Evolutionary conservation across 768 basidiomycete genomes (phyloP).

Genomic region (Leccinum uliginosum): DNA sequence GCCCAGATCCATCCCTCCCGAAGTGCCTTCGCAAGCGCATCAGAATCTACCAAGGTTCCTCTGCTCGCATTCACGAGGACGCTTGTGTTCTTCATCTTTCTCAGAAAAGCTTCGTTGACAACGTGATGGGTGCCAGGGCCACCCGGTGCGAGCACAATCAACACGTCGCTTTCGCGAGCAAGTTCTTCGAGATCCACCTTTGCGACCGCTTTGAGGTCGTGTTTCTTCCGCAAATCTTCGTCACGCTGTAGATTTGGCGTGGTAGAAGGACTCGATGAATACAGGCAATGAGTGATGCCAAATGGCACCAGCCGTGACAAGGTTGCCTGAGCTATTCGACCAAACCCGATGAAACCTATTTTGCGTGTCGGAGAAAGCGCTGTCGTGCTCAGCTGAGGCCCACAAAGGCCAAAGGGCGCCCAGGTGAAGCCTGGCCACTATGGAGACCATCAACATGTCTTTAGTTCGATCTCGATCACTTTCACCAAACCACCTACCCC

Average conservation of each 20-base stretch:
- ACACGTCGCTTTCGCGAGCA: conserved; percentile 73
- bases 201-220: conserved; percentile 37
- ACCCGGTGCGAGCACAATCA: conserved; percentile 82
- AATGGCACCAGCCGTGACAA: conserved; percentile 78
- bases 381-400: conserved; percentile 69
- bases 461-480: background rate
- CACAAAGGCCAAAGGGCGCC: conserved; percentile 82
- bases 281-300: conserved; percentile 71
- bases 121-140: conserved; percentile 67
- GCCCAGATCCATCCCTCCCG: conserved; percentile 79
- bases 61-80: conserved; percentile 83
- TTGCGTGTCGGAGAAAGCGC: conserved; percentile 51
- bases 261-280: conserved; percentile 56
- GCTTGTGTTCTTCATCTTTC: conserved; percentile 78
- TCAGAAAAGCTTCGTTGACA: conserved; percentile 66
- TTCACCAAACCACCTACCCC: conserved; percentile 41
- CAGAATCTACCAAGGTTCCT: conserved; percentile 86
- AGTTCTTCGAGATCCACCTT: conserved; percentile 64
- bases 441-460: background rate
- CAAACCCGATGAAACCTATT: conserved; percentile 91
- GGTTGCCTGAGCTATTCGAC: conserved; percentile 86
- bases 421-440: conserved; percentile 82
- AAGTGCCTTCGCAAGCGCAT: conserved; percentile 80
- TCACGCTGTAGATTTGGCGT: conserved; percentile 38
- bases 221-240: conserved; percentile 33